These are phyloP conservation scores for Ceratobasidium sp. DNA, from an alignment of 1,284 basidiomycete genomes.

Conservation along the genomic window DNA sequence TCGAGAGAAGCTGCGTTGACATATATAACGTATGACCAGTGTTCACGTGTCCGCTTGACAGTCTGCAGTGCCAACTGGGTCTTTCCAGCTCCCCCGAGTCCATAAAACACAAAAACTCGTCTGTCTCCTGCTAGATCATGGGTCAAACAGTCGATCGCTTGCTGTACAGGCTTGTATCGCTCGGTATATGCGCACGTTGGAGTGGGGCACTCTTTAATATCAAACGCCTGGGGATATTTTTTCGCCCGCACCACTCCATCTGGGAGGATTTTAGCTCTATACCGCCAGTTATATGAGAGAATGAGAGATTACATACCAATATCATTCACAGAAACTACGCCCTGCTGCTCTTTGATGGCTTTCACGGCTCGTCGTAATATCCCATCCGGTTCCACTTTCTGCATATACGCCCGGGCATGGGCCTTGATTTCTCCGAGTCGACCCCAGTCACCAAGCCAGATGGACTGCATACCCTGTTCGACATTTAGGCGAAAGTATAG, in stretches of 20 bases:
- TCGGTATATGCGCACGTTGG: neutral
- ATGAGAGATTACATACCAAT: neutral
- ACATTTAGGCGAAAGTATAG: constrained; percentile 29
- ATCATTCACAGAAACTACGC: neutral
- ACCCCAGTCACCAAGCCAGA: neutral
- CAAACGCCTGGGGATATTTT: neutral
- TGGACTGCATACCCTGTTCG: constrained; percentile 13
- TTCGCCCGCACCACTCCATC: neutral
- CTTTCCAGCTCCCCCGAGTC: constrained; percentile 36
- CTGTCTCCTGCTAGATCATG: neutral
- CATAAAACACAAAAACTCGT: constrained; percentile 14
- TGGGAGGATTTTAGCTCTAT: neutral
- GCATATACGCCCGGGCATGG: constrained; percentile 6
- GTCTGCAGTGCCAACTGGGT: constrained; percentile 10
- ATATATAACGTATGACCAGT: constrained; percentile 21
- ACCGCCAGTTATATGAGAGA: neutral
- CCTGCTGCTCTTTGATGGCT: neutral
- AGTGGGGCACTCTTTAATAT: neutral
- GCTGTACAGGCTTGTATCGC: neutral
- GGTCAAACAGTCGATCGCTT: neutral
- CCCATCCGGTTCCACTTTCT: neutral
- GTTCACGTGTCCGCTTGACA: neutral
- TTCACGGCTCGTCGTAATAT: neutral
- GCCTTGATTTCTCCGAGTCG: neutral
- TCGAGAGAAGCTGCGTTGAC: constrained; percentile 12